Base-by-base conservation (phyloP, 495 filamentous ascomycete genomes). In the Astrothelium subdiscretum region DNA sequence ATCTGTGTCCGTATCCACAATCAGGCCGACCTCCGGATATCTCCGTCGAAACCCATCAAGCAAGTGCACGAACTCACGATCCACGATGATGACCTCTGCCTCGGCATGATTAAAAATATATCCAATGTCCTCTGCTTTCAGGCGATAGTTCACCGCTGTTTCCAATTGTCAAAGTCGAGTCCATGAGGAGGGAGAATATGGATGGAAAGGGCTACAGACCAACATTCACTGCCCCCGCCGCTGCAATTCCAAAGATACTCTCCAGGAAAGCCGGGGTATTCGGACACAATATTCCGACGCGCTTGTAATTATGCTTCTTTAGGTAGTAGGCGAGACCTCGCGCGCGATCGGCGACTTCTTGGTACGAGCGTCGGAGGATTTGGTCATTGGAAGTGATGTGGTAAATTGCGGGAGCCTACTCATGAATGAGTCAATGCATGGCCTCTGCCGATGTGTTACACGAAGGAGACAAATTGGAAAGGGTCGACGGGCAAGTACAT, bases 241-340 rank as follows among this genome's bases (percentile, higher is more conserved):
- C 94, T 1, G 83, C 85, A 69, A 97, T 88, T 5, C 88, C 94
- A 68, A 91, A 98, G 57, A 97, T 87, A 1, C 83, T 79, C 74
- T 97, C 92, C 22, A 97, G 76, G 71, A 97, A 97, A 0, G 91
- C 94, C 2, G 94, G 94, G 4, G 94, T 98, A 71, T 98, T 98
- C 1, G 95, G 86, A 24, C 83, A 84, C 3, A 98, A 78, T 42
- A 98, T 85, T 4, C 94, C 94, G 1, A 87, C 80, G 61, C 87
- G 81, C 70, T 82, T 86, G 67, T 81, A 83, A 8, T 79, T 79
- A 60, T 87, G 80, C 69, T 89, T 88, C 52, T 80, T 81, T 58
- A 97, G 72, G 71, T 86, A 97, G 72, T 94, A 97, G 10, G 89
- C 91, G 24, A 98, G 74, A 0, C 95, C 94, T 38, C 87, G 75